These are phyloP conservation scores for Fusarium annulatum DNA, from an alignment of 2,329 filamentous ascomycete species.

Conservation along the genomic window DNA sequence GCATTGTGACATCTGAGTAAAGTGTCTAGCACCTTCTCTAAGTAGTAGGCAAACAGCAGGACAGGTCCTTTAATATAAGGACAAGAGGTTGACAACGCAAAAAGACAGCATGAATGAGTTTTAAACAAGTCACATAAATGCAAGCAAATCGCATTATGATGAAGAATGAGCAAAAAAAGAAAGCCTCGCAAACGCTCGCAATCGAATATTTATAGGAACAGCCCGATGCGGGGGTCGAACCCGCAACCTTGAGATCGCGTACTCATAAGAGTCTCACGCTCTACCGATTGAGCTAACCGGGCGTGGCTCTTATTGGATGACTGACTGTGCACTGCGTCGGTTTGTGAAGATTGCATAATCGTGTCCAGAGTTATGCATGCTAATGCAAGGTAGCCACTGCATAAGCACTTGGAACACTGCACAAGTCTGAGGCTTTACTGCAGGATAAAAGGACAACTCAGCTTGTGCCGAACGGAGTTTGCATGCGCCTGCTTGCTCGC, in stretches of 20 bases:
- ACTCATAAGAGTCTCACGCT: conserved; percentile 73
- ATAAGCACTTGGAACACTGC: background rate
- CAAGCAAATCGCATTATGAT: no score
- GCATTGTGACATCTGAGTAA: fast-evolving
- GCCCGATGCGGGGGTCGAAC: conserved; percentile 62
- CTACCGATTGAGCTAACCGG: conserved; percentile 58
- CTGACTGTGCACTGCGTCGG: fast-evolving
- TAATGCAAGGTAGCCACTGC: background rate
- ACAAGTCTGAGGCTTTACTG: background rate
- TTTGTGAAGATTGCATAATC: fast-evolving
- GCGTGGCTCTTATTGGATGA: conserved; percentile 46
- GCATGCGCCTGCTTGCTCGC: background rate
- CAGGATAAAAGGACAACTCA: background rate
- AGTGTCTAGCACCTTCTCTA: background rate
- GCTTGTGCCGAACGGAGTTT: background rate
- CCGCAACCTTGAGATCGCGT: conserved; percentile 64
- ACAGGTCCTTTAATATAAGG: no score
- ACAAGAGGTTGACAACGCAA: background rate
- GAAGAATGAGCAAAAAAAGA: background rate
- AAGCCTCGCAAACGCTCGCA: conserved; percentile 23
- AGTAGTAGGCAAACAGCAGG: background rate
- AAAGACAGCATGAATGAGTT: background rate
- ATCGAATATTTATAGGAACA: conserved; percentile 46
- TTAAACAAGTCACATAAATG: background rate
- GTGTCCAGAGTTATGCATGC: background rate